Evolutionary conservation across 2,329 filamentous ascomycete species (phyloP), one percentile per base, ranked within the genome.

Genomic region (Septoria linicola): DNA sequence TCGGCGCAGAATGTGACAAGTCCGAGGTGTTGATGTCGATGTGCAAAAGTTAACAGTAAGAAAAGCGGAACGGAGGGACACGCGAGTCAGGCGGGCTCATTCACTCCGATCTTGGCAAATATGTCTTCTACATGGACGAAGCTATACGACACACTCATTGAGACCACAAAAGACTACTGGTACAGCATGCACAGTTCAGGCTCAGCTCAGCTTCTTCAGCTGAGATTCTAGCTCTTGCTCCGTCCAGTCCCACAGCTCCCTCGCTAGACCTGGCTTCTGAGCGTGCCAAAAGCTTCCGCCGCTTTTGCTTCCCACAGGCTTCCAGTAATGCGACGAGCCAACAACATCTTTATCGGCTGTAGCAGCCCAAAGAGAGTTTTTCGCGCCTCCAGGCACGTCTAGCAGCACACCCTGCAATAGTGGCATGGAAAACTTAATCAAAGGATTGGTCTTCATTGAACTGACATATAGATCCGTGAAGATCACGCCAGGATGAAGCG

Each of bases 401-500:
- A 51, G 32, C 8, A 48, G 40, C 21, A 62, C 23, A 1, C 45
- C 25, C 8, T 40, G 55, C 34, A 59, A 48, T 19, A 61, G 4
- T 5, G 58, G 49, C 14, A 58, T 25, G 23, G 49, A 40, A 1
- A 54, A 11, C 5, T 25, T 31, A 42, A 47, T 31, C 11, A 57
- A 4, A 11, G 42, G 20, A 44, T 50, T 59, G 5, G 49, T 52
- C 47, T 54, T 19, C 40, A 49, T 39, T 36, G 56, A 49, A 8
- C 53, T 43, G n/a, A 35, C 52, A 30, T 61, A 63, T n/a, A 80
- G 77, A 54, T 79, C 77, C 1, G 82, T 84, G 42, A 81, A 78
- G 19, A 86, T 82, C 16, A 87, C 75, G 0, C 84, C 83, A 0
- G 84, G 83, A 48, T 87, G 83, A 0, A 79, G 75, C 0, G 79